Evolutionary conservation across 2,329 filamentous ascomycete genomes (phyloP), one percentile per base, ranked within the genome.

Genomic region (Dothideomycetes sp.): DNA sequence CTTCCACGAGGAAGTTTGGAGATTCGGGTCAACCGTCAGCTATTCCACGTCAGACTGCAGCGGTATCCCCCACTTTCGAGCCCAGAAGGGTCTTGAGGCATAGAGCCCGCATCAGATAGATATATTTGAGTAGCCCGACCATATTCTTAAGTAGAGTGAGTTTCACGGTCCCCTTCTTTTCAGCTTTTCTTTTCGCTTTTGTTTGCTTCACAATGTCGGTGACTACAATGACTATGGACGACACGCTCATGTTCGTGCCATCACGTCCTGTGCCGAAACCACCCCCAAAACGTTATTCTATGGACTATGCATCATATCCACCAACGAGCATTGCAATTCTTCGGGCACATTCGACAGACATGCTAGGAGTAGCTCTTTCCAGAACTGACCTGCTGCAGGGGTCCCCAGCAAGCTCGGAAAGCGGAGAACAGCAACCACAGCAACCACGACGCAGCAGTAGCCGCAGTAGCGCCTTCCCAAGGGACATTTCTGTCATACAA

Each of bases 401-500:
- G 33, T 33, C 43, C 38, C 15, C 39, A 22, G 30, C 24, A 15
- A 16, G 29, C 11, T 40, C 37, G n/a, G 37, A 40, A 19, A 40
- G 20, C 29, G 37, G 29, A 30, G 37, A 40, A 19, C 15, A 13
- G 3, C 11, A 27, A n/a, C 15, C 7, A 27, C 32, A 30, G 32
- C 32, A 40, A 20, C 29, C 37, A 16, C 37, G 29, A 42, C 20
- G 30, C 19, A n/a, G n/a, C n/a, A 29, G 29, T 28, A 34, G 41
- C 31, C 29, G 41, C 25, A 34, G 43, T 11, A 45, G 43, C 37
- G 39, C 43, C 6, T 45, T 46, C 30, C 31, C 46, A 16, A 41
- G 40, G 35, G 37, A 48, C n/a, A 33, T 48, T 17, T 35, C 46
- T 16, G 25, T 43, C 20, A 37, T 38, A 17, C 45, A 40, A 33